Evolutionary conservation across 345 rosid genomes (phyloP).

Genomic region (Camelina neglecta): DNA sequence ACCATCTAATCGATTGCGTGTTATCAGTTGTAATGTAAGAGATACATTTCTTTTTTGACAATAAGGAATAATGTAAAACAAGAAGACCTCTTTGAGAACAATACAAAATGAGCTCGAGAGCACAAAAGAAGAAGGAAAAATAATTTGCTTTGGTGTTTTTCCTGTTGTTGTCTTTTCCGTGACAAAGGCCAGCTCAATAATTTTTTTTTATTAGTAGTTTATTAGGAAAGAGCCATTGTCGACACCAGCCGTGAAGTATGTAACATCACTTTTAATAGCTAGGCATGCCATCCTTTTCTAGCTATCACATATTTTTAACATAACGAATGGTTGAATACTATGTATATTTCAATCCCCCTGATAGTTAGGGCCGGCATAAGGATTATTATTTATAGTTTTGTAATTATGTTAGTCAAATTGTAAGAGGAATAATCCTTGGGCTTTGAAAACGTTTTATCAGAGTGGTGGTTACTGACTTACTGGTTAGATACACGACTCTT

Average conservation of each 20-base stretch:
- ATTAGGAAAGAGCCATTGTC: slow-evolving; percentile 33
- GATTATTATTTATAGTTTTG: not conserved
- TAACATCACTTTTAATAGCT: slow-evolving; percentile 32
- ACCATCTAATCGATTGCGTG: not conserved
- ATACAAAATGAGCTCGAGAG: slow-evolving; percentile 21
- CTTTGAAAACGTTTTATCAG: not conserved
- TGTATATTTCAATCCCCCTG: not conserved
- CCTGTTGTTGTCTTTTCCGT: slow-evolving; percentile 23
- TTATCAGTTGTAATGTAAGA: not conserved
- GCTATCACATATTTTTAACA: not conserved
- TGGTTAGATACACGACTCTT: not conserved
- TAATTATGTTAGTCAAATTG: not conserved
- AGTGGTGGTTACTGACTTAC: no score
- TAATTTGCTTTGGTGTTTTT: slow-evolving; percentile 12
- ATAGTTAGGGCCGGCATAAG: not conserved
- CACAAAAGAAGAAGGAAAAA: not conserved
- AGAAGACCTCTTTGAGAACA: not conserved
- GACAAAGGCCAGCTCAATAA: slow-evolving; percentile 25
- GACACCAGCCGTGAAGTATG: slow-evolving; percentile 41
- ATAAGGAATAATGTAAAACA: not conserved
- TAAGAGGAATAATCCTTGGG: not conserved
- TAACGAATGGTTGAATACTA: no score
- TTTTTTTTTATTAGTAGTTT: slow-evolving; percentile 24
- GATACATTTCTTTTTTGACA: not conserved
- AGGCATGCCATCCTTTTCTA: slow-evolving; percentile 22